Evolutionary conservation across 495 filamentous ascomycete species (phyloP).

Genomic region (Usnea hakonensis): DNA sequence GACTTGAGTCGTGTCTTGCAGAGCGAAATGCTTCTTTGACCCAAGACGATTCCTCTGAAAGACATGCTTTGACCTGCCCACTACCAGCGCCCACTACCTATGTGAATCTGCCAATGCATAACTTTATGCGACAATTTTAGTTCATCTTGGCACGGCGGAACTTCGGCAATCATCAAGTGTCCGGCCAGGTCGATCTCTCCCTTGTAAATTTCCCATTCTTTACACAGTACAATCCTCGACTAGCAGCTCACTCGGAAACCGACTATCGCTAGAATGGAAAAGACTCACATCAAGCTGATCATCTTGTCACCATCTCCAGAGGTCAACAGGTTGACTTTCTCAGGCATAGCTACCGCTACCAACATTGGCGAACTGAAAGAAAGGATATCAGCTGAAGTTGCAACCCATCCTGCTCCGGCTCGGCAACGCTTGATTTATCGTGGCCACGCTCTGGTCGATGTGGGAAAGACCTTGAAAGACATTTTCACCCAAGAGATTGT

Average conservation of each 20-base stretch:
- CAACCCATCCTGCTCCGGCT: slow-evolving; percentile 42
- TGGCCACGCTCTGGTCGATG: slow-evolving; percentile 49
- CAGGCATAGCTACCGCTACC: slow-evolving; percentile 42
- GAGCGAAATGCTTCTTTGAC: slow-evolving; percentile 16
- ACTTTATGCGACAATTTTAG: too few relatives aligned
- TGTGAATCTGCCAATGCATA: background rate
- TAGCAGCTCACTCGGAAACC: background rate
- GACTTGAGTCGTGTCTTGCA: too few relatives aligned
- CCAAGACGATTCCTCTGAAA: slow-evolving; percentile 31
- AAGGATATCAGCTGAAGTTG: slow-evolving; percentile 49
- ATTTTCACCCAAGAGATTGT: slow-evolving; percentile 52
- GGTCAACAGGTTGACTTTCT: slow-evolving; percentile 47
- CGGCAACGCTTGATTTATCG: slow-evolving; percentile 60
- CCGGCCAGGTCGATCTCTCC: background rate
- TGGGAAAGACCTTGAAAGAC: slow-evolving; percentile 47
- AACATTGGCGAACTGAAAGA: slow-evolving; percentile 55
- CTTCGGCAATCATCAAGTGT: background rate
- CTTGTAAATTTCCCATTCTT: too few relatives aligned
- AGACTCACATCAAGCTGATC: slow-evolving; percentile 37
- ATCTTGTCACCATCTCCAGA: slow-evolving; percentile 57
- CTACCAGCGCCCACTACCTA: too few relatives aligned
- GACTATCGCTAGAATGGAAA: slow-evolving; percentile 3
- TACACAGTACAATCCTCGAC: background rate
- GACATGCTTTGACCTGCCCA: slow-evolving; percentile 1
- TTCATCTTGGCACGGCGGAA: background rate